phyloP scores from a whole-genome alignment of 106 monocot species.

The Iris macrosiphon region DNA sequence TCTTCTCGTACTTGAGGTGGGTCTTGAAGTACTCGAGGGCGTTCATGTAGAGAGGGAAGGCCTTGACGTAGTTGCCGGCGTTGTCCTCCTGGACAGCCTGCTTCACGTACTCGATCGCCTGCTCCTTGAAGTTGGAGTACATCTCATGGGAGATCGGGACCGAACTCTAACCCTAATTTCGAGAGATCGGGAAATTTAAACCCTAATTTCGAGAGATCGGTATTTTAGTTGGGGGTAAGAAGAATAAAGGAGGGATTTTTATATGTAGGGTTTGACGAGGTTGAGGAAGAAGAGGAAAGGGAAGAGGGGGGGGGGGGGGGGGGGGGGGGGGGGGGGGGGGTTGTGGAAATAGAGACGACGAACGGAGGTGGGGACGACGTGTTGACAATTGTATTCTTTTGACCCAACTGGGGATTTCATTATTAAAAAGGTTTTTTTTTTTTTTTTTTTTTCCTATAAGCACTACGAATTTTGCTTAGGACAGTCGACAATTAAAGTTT shows the following conservation, averaged over 20 bases:
- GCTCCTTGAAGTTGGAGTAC: constrained; percentile 66
- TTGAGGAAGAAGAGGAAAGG: background rate
- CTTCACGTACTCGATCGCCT: constrained; percentile 88
- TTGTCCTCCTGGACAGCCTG: constrained; percentile 83
- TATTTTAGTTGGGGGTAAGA: background rate
- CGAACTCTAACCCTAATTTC: background rate
- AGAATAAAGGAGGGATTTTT: background rate
- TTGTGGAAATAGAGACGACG: too few species aligned
- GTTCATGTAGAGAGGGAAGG: constrained; percentile 85
- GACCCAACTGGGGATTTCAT: too few species aligned
- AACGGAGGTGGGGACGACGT: too few species aligned
- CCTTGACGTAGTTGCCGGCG: constrained; percentile 80
- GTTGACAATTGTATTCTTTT: too few species aligned
- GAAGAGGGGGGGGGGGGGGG: background rate
- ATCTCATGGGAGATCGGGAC: too few species aligned
- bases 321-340: background rate
- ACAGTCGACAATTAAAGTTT: too few species aligned
- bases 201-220: background rate
- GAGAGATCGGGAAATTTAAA: background rate
- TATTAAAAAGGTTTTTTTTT: too few species aligned
- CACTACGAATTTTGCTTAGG: too few species aligned
- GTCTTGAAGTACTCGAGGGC: constrained; percentile 80
- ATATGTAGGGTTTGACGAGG: background rate
- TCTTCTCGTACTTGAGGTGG: constrained; percentile 72
- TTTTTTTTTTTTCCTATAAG: too few species aligned